Conservation (phyloP, 345 rosid species). For the Orychophragmus violaceus region DNA sequence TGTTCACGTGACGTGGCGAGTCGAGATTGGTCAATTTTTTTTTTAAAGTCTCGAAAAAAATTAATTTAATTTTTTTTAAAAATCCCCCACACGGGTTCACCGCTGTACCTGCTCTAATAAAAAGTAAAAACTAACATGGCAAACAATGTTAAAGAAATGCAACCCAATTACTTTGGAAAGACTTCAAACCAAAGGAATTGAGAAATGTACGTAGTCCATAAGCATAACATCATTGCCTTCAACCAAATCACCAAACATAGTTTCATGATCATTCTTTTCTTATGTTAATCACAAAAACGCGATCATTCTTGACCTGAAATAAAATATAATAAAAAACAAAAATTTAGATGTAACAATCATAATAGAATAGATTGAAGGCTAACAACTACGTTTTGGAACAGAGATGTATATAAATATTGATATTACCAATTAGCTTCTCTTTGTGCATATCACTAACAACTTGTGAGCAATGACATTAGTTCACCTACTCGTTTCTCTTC, state of each 20-base stretch:
- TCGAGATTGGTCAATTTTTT: too few relatives aligned
- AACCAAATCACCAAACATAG: conserved; percentile 28
- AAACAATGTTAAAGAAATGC: background rate
- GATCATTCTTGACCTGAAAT: background rate
- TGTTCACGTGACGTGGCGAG: too few relatives aligned
- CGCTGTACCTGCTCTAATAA: too few relatives aligned
- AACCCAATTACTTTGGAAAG: conserved; percentile 18
- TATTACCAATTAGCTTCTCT: conserved; percentile 2
- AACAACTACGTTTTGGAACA: conserved; percentile 30
- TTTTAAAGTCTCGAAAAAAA: too few relatives aligned
- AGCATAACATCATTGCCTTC: conserved; percentile 29
- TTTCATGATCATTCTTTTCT: background rate
- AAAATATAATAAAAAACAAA: background rate
- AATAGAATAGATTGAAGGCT: background rate
- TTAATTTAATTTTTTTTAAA: too few relatives aligned
- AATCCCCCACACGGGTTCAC: too few relatives aligned
- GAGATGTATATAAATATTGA: conserved; percentile 17
- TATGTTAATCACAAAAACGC: background rate
- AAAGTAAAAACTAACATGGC: background rate
- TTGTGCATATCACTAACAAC: conserved; percentile 1
- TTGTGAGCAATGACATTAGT: conserved; percentile 6
- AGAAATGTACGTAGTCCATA: conserved; percentile 24
- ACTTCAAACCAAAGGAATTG: conserved; percentile 30
- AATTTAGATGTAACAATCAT: conserved; percentile 15
- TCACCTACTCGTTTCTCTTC: conserved; percentile 22